Percentiles rank a stretch among this genome's conserved stretches.
These are phyloP conservation scores for Umbelopsis sp. DNA, from an alignment of 192 early-diverging fungal genomes.

Conservation along the genomic window DNA sequence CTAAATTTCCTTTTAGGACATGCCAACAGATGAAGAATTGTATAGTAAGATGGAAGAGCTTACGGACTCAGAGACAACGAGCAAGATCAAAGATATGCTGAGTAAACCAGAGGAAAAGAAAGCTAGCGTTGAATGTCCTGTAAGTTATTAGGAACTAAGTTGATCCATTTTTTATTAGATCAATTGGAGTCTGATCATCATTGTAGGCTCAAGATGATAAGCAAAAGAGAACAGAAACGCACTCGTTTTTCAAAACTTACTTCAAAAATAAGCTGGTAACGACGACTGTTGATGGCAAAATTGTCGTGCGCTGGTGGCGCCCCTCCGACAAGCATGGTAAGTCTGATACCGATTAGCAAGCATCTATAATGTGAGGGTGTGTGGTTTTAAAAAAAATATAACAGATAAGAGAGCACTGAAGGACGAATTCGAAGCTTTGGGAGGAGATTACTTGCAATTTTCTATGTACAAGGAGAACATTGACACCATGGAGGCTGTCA, in stretches of 20 bases:
- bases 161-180: neutral
- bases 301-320: constrained; percentile 45
- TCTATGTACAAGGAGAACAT: constrained; percentile 90
- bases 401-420: constrained; percentile 5
- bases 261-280: constrained; percentile 55
- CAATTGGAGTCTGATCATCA: neutral
- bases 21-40: neutral
- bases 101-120: constrained; percentile 31
- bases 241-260: constrained; percentile 52
- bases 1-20: neutral
- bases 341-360: neutral
- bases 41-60: neutral
- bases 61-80: constrained; percentile 29
- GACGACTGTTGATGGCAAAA: constrained; percentile 45
- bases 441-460: constrained; percentile 83
- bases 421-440: constrained; percentile 54
- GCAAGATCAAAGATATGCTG: constrained; percentile 32
- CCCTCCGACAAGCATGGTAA: constrained; percentile 10
- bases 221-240: constrained; percentile 53
- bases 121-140: constrained; percentile 21
- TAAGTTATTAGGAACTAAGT: neutral
- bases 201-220: constrained; percentile 53
- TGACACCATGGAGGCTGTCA: constrained; percentile 89
- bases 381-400: neutral
- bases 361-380: too few species aligned